Evolutionary conservation across 495 filamentous ascomycete species (phyloP).

Genomic region (Trichoderma erinaceum): DNA sequence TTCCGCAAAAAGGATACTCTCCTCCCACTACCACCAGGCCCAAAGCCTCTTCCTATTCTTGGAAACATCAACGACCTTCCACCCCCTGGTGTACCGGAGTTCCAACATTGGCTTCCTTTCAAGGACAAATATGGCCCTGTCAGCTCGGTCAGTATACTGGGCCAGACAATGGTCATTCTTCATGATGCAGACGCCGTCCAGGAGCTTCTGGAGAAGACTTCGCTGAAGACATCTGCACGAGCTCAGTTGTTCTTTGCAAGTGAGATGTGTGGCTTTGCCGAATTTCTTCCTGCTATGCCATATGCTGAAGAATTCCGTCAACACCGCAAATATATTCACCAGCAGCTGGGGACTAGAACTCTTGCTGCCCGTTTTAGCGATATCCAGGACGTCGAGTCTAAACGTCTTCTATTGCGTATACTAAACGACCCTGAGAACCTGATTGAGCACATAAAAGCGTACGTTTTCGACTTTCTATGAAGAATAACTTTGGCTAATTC

Average conservation of each 20-base stretch:
- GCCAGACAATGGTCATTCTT: constrained; percentile 43
- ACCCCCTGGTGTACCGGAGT: constrained; percentile 32
- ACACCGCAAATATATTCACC: constrained; percentile 7
- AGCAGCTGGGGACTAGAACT: constrained; percentile 27
- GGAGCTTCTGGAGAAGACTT: constrained; percentile 28
- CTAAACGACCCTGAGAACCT: constrained; percentile 33
- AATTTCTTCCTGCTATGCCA: not conserved
- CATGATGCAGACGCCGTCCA: constrained; percentile 37
- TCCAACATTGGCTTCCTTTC: constrained; percentile 45
- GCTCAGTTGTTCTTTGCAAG: not conserved
- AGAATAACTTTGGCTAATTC: not conserved
- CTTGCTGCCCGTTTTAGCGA: constrained; percentile 30
- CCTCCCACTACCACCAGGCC: constrained; percentile 40
- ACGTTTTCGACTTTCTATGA: not conserved
- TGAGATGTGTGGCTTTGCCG: constrained; percentile 4
- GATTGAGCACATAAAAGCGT: constrained; percentile 37
- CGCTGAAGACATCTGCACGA: constrained; percentile 14
- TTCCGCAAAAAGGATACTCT: not conserved
- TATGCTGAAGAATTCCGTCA: not conserved
- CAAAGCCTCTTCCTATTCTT: constrained; percentile 37
- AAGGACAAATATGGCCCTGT: constrained; percentile 49
- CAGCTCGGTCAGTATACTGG: constrained; percentile 45
- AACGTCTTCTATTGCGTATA: constrained; percentile 38
- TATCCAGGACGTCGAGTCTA: constrained; percentile 36
- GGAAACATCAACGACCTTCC: constrained; percentile 46